phyloP scores from a whole-genome alignment of 2,329 filamentous ascomycete genomes.

The Hymenoscyphus salicellus region DNA sequence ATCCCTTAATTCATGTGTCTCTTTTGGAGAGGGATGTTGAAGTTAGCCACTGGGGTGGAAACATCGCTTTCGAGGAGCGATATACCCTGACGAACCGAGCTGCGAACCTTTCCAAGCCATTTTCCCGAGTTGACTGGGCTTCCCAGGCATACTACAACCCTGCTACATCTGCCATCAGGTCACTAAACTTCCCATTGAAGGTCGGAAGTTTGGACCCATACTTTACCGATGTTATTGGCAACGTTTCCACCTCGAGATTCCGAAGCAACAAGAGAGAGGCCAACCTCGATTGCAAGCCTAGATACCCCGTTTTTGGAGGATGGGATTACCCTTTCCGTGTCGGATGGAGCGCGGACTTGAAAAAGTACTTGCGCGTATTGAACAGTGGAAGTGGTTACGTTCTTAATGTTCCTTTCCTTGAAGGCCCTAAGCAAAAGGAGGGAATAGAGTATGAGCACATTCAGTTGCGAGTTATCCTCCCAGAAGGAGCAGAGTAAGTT shows the following conservation, averaged over 20 bases:
- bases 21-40: constrained; percentile 86
- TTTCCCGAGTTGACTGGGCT: constrained; percentile 75
- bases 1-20: constrained; percentile 77
- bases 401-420: constrained; percentile 86
- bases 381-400: constrained; percentile 69
- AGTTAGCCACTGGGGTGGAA: constrained; percentile 97
- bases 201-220: constrained; percentile 83
- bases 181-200: constrained; percentile 75
- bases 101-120: constrained; percentile 70
- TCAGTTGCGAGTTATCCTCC: constrained; percentile 77
- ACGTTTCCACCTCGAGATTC: constrained; percentile 92
- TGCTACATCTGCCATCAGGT: constrained; percentile 74
- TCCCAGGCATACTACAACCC: constrained; percentile 72
- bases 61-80: constrained; percentile 89
- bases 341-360: constrained; percentile 88
- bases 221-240: constrained; percentile 94
- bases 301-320: constrained; percentile 93
- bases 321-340: constrained; percentile 98
- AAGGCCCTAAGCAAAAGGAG: constrained; percentile 83
- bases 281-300: constrained; percentile 84
- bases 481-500: constrained; percentile 82
- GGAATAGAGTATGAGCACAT: constrained; percentile 83
- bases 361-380: constrained; percentile 66
- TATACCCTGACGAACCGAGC: constrained; percentile 86
- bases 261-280: constrained; percentile 73